Evolutionary conservation across 106 monocot species (phyloP), one percentile per base, ranked within the genome.

Genomic region (Platanthera zijinensis): DNA sequence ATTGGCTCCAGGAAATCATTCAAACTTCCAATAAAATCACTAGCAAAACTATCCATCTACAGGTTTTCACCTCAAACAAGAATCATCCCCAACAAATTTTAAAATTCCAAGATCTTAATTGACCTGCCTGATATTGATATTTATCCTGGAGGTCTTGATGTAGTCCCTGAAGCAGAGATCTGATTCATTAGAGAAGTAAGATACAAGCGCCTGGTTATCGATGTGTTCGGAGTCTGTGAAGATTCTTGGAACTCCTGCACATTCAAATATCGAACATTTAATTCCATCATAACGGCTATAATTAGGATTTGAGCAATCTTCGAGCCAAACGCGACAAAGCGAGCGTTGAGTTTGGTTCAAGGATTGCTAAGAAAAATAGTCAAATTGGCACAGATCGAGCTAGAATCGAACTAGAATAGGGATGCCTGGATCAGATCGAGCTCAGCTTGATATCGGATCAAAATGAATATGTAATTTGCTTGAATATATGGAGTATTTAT

Each of bases 121-220:
- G 57, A 86, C 86, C 59, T 92, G 86, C 73, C 86, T 86, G 50
- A 88, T 88, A 69, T 88, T 91, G 75, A 88, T 88, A 72, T 88
- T 90, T 77, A 92, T 83, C 74, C 88, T 88, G 48, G 84, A 86
- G 59, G 48, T 83, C 52, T 45, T 75, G 64, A 88, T 82, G 57
- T 91, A 88, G 1, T 91, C 84, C 13, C 19, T 69, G 10, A 77
- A 63, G 70, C 32, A 69, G 13, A 48, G 0, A 46, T 90, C 81
- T 57, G 80, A 81, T 74, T 90, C 69, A 50, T 21, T 51, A 9
- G 83, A 79, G 52, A 90, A 83, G 5, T 77, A 72, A 50, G 71
- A 61, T 17, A 73, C 10, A 61, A 87, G 75, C 17, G 61, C 48
- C 63, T 52, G 77, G 39, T 81, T 62, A 50, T 87, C 90, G 74